These are phyloP conservation scores for Tylopilus subfusipes DNA, from an alignment of 768 basidiomycete species.

Conservation along the genomic window DNA sequence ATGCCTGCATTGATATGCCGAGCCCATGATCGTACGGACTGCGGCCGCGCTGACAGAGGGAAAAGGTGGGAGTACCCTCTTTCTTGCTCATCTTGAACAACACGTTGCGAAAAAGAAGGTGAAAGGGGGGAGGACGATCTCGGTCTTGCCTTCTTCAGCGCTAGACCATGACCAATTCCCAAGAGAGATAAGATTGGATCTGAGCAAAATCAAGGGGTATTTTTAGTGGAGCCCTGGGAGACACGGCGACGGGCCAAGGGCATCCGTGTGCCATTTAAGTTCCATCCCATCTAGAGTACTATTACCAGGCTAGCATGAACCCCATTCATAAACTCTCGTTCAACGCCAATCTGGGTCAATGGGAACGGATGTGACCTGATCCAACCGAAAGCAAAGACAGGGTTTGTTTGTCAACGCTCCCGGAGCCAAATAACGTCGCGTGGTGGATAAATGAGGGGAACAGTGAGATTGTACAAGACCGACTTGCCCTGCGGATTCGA, in stretches of 20 bases:
- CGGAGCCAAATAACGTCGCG: constrained; percentile 18
- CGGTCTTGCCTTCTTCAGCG: constrained; percentile 1
- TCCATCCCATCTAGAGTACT: not conserved
- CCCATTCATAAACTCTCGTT: not conserved
- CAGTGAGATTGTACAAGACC: not conserved
- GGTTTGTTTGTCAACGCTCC: constrained; percentile 13
- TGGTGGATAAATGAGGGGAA: constrained; percentile 8
- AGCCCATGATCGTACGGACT: not conserved
- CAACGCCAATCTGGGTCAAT: not conserved
- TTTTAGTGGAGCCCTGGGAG: not conserved
- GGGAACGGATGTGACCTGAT: not conserved
- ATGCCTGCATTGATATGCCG: constrained; percentile 12
- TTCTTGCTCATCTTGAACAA: constrained; percentile 13
- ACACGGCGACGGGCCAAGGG: constrained; percentile 21
- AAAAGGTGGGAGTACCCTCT: constrained; percentile 12
- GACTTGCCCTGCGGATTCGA: not conserved
- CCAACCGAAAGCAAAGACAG: not conserved
- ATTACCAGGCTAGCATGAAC: not conserved
- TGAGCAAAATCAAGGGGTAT: constrained; percentile 6
- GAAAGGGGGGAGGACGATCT: constrained; percentile 12
- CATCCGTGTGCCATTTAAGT: not conserved
- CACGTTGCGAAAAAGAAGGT: constrained; percentile 15
- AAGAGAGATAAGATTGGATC: constrained; percentile 27
- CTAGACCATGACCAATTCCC: constrained; percentile 17
- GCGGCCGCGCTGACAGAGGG: constrained; percentile 10